phyloP scores from a whole-genome alignment of 805 yeast genomes.

The Ogataea siamensis region DNA sequence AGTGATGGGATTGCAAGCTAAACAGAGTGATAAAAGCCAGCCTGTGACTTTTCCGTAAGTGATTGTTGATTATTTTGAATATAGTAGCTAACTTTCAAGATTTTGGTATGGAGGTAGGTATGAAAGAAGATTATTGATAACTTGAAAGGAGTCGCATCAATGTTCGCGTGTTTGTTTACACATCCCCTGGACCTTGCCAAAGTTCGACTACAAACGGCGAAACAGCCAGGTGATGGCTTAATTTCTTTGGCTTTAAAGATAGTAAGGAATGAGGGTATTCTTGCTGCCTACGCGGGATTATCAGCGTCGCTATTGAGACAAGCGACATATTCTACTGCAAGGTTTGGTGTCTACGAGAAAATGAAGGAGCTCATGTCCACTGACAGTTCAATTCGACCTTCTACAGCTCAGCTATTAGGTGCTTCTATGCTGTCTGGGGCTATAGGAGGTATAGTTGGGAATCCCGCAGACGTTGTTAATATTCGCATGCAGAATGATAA shows the following conservation, averaged over 20 bases:
- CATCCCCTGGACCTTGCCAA: slow-evolving; percentile 88
- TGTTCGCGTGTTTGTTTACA: slow-evolving; percentile 62
- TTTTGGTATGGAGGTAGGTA: slow-evolving; percentile 31
- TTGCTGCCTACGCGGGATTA: slow-evolving; percentile 76
- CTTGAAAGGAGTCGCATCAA: slow-evolving; percentile 56
- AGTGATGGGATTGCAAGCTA: background rate
- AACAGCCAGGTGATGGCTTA: slow-evolving; percentile 61
- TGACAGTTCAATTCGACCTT: slow-evolving; percentile 45
- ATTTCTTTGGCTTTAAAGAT: slow-evolving; percentile 60
- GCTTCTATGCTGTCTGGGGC: slow-evolving; percentile 86
- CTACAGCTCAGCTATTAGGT: slow-evolving; percentile 61
- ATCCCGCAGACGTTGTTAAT: slow-evolving; percentile 84
- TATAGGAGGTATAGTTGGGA: slow-evolving; percentile 81
- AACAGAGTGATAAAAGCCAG: background rate
- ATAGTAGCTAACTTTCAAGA: slow-evolving; percentile 8
- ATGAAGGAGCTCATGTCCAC: slow-evolving; percentile 55
- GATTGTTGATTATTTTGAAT: too few relatives aligned
- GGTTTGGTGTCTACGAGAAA: slow-evolving; percentile 83
- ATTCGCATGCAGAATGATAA: slow-evolving; percentile 91
- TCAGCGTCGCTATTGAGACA: slow-evolving; percentile 82
- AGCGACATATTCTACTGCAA: slow-evolving; percentile 81
- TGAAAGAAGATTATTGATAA: background rate
- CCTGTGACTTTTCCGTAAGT: slow-evolving; percentile 9
- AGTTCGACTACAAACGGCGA: slow-evolving; percentile 81
- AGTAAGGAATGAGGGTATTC: slow-evolving; percentile 59